Evolutionary conservation across 257 asterid species (phyloP), one percentile per base, ranked within the genome.

Genomic region (Solanum ahanhuiri): DNA sequence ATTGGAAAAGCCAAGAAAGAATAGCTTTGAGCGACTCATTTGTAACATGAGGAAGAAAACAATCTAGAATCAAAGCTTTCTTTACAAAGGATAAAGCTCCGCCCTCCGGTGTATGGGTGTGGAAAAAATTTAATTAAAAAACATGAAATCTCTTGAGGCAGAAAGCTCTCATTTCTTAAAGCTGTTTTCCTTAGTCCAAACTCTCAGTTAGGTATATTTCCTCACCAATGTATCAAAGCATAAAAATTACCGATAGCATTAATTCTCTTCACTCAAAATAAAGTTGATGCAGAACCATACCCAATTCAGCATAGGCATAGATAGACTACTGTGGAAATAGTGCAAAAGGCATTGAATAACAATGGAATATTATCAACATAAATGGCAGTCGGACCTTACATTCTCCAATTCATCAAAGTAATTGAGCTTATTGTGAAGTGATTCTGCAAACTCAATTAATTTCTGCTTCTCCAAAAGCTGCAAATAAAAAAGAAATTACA

Each of bases 341-440:
- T 14, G 64, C 66, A 79, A 14, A 70, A 25, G 76, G 30, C 70
- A 85, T 5, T 58, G 54, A 30, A 33, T 35, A 85, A 45, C 54
- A 25, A 45, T 58, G 83, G 18, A 85, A 89, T 87, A 84, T 84
- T 87, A 72, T 85, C 85, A 48, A 89, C 31, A 54, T 35, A 76
- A 91, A 90, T 83, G 87, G 67, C 87, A 89, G 76, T 84, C 85
- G 92, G 93, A 90, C 87, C 99, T 94, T 97, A 97, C 99, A 93
- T 97, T 97, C 94, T 97, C 99, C 91, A 97, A 90, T 91, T 97
- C 99, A 92, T 97, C 99, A 17, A 97, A 97, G 94, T 97, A 97
- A 90, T 93, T 95, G 90, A 95, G 98, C 93, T 97, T 97, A 88
- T 90, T 92, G 79, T 96, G 99, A 87, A 97, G 98, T 85, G 98